Conservation (phyloP, 2,329 filamentous ascomycete species). For the Arthrobotrys iridis region DNA sequence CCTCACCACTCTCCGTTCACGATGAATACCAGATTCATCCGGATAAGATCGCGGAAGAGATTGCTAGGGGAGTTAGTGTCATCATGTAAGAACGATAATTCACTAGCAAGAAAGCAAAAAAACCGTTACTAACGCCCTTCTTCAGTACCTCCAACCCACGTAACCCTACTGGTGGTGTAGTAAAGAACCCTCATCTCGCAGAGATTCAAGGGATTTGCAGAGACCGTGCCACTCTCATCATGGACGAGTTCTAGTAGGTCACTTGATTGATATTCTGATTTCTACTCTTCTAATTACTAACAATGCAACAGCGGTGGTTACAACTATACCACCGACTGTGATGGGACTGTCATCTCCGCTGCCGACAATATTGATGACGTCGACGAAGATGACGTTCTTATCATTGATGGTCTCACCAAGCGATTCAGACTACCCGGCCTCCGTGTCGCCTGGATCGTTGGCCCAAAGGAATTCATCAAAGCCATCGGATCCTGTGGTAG, state of each 20-base stretch:
- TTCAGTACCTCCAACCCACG: slow-evolving; percentile 85
- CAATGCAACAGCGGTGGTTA: slow-evolving; percentile 69
- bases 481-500: slow-evolving; percentile 91
- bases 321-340: slow-evolving; percentile 93
- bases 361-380: slow-evolving; percentile 79
- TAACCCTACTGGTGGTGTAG: slow-evolving; percentile 90
- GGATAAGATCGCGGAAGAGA: slow-evolving; percentile 91
- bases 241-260: slow-evolving; percentile 90
- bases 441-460: slow-evolving; percentile 95
- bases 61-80: slow-evolving; percentile 83
- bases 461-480: slow-evolving; percentile 94
- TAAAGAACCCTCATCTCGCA: slow-evolving; percentile 83
- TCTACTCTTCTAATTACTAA: slow-evolving; percentile 7
- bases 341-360: slow-evolving; percentile 86
- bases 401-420: slow-evolving; percentile 96
- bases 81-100: slow-evolving; percentile 67
- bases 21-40: slow-evolving; percentile 94
- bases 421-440: slow-evolving; percentile 94
- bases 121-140: slow-evolving; percentile 1
- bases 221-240: slow-evolving; percentile 87
- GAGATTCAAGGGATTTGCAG: slow-evolving; percentile 94
- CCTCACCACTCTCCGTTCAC: slow-evolving; percentile 81
- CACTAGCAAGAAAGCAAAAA: neutral
- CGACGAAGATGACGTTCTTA: slow-evolving; percentile 75
- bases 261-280: neutral